Evolutionary conservation across 2,329 filamentous ascomycete species (phyloP), one percentile per base, ranked within the genome.

Genomic region (Fusarium nygamai): DNA sequence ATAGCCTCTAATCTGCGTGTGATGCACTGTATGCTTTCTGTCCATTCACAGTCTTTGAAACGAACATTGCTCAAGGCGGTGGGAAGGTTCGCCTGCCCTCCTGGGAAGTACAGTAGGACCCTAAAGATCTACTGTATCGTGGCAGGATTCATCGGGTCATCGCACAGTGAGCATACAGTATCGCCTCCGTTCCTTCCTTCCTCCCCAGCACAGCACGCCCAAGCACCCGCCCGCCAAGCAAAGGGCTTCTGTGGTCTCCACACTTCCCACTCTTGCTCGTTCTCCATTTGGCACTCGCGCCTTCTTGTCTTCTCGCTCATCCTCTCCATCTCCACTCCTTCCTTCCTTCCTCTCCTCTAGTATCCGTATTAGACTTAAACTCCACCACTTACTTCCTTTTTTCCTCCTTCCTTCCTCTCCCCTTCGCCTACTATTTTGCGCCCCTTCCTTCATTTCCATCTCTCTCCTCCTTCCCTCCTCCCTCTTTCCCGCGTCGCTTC

Each of bases 281-380:
- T 72, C 61, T 56, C 57, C 68, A 67, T 72, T 78, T 72, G 69
- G 60, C 61, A 69, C 71, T 70, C 69, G 46, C 66, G 72, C 54
- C 54, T 63, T 58, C 66, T 51, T 43, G 64, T 66, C 67, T 56
- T 31, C 33, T 64, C 31, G 59, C 29, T 57, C 58, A 53, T 38
- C 34, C 58, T 39, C 39, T 41, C 24, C 24, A 46, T 67, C 67
- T 70, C 68, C 67, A 71, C 68, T 71, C 67, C 60, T 70, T 59
- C 75, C 76, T 78, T 79, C 80, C 77, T 80, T 78, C 81, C 74
- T 78, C 79, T 78, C 81, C 74, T 72, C 78, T 77, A 56, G 51
- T 41, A 74, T 79, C 78, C 50, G 33, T 36, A 36, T 53, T 53
- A 72, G 65, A 78, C 78, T 76, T 78, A 75, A 76, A 79, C 76